These are phyloP conservation scores for Rutidosis leptorrhynchoides DNA, from an alignment of 129 eudicot species.

Conservation along the genomic window DNA sequence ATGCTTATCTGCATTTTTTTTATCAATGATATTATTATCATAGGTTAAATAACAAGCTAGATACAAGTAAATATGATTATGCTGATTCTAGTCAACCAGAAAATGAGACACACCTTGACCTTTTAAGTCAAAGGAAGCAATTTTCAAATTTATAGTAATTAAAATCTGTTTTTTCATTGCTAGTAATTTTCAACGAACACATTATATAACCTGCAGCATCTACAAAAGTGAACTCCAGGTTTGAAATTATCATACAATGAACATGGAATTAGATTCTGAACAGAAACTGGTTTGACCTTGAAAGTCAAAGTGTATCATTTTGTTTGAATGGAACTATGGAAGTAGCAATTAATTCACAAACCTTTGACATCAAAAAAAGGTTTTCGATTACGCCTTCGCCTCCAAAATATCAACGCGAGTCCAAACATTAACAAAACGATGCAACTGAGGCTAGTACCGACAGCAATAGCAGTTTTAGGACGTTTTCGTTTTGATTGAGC, in stretches of 20 bases:
- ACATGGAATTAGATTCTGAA: neutral
- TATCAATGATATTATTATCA: neutral
- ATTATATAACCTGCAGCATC: neutral
- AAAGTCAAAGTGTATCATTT: conserved; percentile 15
- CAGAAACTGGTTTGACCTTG: conserved; percentile 1
- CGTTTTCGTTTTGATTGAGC: conserved; percentile 35
- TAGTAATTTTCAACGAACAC: neutral
- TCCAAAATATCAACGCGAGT: conserved; percentile 52
- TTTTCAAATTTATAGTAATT: neutral
- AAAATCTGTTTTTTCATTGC: neutral
- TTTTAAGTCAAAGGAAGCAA: neutral
- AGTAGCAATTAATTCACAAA: conserved; percentile 25
- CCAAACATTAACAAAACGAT: conserved; percentile 43
- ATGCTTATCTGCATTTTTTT: conserved; percentile 46
- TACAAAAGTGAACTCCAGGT: neutral
- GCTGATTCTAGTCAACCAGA: neutral
- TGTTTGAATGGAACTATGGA: neutral
- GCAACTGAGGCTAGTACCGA: conserved; percentile 58
- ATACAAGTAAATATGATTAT: neutral
- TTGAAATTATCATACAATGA: neutral
- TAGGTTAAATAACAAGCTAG: neutral
- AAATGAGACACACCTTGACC: neutral
- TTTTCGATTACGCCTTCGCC: conserved; percentile 37
- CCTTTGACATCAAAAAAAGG: conserved; percentile 60
- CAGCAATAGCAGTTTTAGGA: conserved; percentile 54